A percentile compares a stretch with the other conserved stretches of the same genome.
Evolutionary conservation across 257 asterid species (phyloP).

Genomic region (Petunia secreta): DNA sequence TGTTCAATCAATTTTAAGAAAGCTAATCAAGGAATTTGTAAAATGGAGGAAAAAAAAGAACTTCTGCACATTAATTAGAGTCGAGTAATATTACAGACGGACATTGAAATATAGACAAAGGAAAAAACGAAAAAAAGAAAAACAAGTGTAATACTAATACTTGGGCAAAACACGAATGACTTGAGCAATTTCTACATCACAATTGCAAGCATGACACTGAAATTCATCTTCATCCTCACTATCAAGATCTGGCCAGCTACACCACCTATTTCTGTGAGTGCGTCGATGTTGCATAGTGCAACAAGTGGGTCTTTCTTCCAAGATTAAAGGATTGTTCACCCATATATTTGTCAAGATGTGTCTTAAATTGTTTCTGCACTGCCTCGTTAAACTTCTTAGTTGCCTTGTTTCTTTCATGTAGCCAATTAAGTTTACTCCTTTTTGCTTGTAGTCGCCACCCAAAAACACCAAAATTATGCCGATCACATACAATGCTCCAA

Average conservation of each 20-base stretch:
- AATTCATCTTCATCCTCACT: neutral
- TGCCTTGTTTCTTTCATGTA: neutral
- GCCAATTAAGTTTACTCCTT: constrained; percentile 3
- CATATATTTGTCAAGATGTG: neutral
- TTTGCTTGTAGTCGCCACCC: neutral
- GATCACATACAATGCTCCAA: constrained; percentile 7
- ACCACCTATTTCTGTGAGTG: neutral
- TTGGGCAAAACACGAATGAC: neutral
- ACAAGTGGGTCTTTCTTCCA: neutral
- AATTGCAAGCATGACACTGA: constrained; percentile 13
- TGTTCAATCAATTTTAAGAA: too few relatives aligned
- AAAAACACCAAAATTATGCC: neutral
- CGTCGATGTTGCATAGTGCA: constrained; percentile 1
- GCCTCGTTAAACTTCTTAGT: neutral
- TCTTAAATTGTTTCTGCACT: neutral
- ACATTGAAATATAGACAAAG: neutral
- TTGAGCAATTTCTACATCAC: neutral
- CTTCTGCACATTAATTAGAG: neutral
- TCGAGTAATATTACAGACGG: neutral
- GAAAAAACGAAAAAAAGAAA: neutral
- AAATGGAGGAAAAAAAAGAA: neutral
- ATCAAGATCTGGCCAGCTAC: neutral
- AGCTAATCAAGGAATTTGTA: too few relatives aligned
- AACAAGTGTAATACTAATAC: neutral
- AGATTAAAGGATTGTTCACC: neutral